phyloP scores from a whole-genome alignment of 2,329 filamentous ascomycete species.

The Fusarium veterinarium region DNA sequence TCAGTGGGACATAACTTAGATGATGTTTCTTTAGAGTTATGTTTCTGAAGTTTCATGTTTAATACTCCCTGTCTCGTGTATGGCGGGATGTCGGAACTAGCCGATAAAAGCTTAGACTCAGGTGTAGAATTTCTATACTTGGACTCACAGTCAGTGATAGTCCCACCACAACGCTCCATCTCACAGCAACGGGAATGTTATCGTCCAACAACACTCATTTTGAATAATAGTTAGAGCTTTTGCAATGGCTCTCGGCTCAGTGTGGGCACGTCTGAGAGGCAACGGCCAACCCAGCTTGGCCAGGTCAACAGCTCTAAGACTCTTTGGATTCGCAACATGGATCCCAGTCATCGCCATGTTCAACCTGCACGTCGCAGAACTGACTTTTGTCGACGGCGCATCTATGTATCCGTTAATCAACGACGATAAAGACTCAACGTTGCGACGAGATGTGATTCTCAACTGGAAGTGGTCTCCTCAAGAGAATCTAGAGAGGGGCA shows the following conservation, averaged over 20 bases:
- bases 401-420: conserved; percentile 87
- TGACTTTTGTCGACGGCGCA: conserved; percentile 67
- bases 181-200: conserved; percentile 16
- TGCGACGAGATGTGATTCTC: conserved; percentile 65
- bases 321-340: conserved; percentile 69
- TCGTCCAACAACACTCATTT: neutral
- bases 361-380: conserved; percentile 69
- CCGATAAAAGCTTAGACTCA: conserved; percentile 39
- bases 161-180: neutral
- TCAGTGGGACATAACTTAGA: neutral
- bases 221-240: conserved; percentile 5
- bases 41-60: neutral
- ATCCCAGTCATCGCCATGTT: conserved; percentile 71
- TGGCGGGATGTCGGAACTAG: conserved; percentile 21
- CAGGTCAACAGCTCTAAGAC: conserved; percentile 55
- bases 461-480: conserved; percentile 70
- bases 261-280: conserved; percentile 51
- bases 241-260: conserved; percentile 50
- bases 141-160: conserved; percentile 7
- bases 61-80: neutral
- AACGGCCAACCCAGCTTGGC: conserved; percentile 40
- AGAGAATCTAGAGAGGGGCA: conserved; percentile 72
- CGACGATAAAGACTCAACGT: conserved; percentile 68
- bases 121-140: conserved; percentile 23
- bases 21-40: neutral